A percentile compares a stretch with the other conserved stretches of the same genome.
These are phyloP conservation scores for Saitozyma podzolica DNA, from an alignment of 768 basidiomycete genomes.

Conservation along the genomic window DNA sequence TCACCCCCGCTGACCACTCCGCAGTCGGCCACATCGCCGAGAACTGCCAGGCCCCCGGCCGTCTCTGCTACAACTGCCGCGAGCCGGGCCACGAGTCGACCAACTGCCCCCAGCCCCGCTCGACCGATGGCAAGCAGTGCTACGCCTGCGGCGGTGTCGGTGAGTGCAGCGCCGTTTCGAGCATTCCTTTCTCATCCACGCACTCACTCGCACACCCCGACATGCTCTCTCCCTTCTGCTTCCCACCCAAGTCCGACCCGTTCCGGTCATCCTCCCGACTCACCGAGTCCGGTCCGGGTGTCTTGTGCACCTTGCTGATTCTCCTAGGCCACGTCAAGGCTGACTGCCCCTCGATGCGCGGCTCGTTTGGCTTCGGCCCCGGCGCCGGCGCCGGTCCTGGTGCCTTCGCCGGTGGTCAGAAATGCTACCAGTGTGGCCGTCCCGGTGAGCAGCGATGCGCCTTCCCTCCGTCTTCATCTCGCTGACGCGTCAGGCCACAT, in stretches of 20 bases:
- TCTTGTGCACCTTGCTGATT: no score
- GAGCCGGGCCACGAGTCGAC: constrained; percentile 92
- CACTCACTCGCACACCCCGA: not conserved
- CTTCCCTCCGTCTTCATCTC: not conserved
- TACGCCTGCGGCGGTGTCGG: constrained; percentile 92
- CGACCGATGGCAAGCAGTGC: constrained; percentile 82
- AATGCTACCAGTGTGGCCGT: constrained; percentile 86
- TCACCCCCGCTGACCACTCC: constrained; percentile 51
- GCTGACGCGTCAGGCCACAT: constrained; percentile 23
- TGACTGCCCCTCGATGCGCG: constrained; percentile 42
- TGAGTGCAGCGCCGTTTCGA: constrained; percentile 58
- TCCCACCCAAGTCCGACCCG: not conserved
- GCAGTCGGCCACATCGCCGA: constrained; percentile 90
- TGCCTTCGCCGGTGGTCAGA: constrained; percentile 56
- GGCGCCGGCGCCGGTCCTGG: not conserved
- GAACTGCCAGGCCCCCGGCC: constrained; percentile 81
- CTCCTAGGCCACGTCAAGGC: constrained; percentile 43
- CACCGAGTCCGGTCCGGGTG: not conserved
- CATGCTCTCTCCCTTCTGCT: not conserved
- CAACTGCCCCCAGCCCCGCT: constrained; percentile 79
- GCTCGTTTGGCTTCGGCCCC: constrained; percentile 10
- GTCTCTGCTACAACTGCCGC: constrained; percentile 91
- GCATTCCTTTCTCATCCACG: not conserved
- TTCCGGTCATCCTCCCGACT: no score
- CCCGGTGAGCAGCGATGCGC: constrained; percentile 71